phyloP scores from a whole-genome alignment of 1,284 basidiomycete genomes.

The Coniferiporia weirii region DNA sequence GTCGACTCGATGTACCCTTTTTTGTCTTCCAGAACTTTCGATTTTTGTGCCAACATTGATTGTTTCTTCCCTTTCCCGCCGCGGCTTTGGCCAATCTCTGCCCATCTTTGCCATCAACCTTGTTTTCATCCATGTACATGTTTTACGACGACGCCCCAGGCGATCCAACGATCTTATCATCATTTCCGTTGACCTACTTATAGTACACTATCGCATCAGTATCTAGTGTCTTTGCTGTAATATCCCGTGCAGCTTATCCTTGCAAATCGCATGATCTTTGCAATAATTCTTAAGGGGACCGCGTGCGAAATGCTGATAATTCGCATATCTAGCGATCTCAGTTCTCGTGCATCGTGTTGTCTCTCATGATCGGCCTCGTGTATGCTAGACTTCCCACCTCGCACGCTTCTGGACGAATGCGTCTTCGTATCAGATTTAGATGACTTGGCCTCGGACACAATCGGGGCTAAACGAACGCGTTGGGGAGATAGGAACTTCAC shows the following conservation, averaged over 20 bases:
- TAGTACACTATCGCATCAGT: conserved; percentile 14
- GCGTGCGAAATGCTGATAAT: too few species aligned
- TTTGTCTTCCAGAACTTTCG: conserved; percentile 6
- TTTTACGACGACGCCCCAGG: conserved; percentile 3
- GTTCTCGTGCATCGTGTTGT: neutral
- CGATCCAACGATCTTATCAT: conserved; percentile 9
- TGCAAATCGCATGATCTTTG: conserved; percentile 4
- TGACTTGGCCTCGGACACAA: neutral
- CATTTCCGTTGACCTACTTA: conserved; percentile 2
- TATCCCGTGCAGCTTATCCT: neutral
- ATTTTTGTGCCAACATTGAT: conserved; percentile 14
- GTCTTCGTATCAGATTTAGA: neutral
- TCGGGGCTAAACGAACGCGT: too few species aligned
- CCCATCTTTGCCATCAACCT: neutral
- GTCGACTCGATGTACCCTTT: conserved; percentile 9
- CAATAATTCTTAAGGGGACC: neutral
- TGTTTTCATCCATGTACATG: conserved; percentile 5
- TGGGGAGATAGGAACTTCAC: too few species aligned
- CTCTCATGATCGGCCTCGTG: neutral
- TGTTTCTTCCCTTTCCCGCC: conserved; percentile 5
- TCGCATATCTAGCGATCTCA: too few species aligned
- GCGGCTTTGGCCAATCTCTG: neutral
- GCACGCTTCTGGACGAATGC: neutral
- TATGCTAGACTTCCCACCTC: neutral
- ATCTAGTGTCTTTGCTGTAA: conserved; percentile 14